Conservation (phyloP, 352 stramenopile species). For the Phytophthora capsici region DNA sequence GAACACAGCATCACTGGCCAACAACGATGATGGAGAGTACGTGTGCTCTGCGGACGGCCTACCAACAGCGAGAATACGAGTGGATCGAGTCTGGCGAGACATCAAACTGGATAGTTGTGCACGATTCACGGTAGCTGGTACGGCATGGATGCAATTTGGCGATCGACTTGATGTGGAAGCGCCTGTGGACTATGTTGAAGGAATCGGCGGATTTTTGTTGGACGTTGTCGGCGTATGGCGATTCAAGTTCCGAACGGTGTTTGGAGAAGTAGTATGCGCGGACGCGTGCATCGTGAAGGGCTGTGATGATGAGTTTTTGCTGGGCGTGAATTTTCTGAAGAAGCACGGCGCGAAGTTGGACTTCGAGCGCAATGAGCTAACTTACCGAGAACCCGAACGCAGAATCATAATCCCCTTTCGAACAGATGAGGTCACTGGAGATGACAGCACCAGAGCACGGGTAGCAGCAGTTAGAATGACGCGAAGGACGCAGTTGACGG, state of each 20-base stretch:
- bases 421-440: background rate
- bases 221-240: background rate
- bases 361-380: background rate
- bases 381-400: background rate
- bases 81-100: background rate
- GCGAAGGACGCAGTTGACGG: background rate
- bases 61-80: too few relatives aligned
- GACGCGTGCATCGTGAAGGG: background rate
- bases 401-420: background rate
- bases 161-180: background rate
- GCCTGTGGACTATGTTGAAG: background rate
- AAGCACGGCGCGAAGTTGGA: background rate
- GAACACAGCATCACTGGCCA: too few relatives aligned
- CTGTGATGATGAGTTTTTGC: background rate
- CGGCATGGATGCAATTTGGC: slow-evolving; percentile 3
- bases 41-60: too few relatives aligned
- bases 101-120: background rate
- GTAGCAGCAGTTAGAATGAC: background rate
- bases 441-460: background rate
- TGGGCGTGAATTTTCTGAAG: slow-evolving; percentile 1
- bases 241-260: background rate
- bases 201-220: background rate
- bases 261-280: background rate
- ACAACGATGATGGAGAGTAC: too few relatives aligned
- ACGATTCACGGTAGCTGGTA: background rate